A percentile compares a stretch with the other conserved stretches of the same genome.
These are phyloP conservation scores for Pichia rugopelliculosa DNA, from an alignment of 805 yeast species.

Conservation along the genomic window DNA sequence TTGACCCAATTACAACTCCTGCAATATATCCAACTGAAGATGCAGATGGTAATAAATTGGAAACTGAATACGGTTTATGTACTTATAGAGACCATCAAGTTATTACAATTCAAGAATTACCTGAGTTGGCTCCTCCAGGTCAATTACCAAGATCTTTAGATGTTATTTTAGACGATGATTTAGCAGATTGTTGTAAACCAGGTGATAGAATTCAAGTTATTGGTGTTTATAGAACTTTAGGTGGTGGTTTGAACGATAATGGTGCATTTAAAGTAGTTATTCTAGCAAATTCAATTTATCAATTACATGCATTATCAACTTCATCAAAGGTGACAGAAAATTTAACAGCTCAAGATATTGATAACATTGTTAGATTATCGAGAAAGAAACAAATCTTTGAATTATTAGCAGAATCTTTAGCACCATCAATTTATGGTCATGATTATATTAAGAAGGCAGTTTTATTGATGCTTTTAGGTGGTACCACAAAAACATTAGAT, in stretches of 20 bases:
- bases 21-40: slow-evolving; percentile 92
- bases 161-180: slow-evolving; percentile 87
- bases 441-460: slow-evolving; percentile 89
- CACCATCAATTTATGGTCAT: slow-evolving; percentile 94
- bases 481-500: slow-evolving; percentile 85
- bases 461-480: slow-evolving; percentile 83
- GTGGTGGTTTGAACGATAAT: slow-evolving; percentile 56
- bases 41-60: slow-evolving; percentile 78
- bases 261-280: slow-evolving; percentile 78
- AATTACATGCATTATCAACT: slow-evolving; percentile 80
- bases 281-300: slow-evolving; percentile 82
- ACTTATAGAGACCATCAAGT: slow-evolving; percentile 93
- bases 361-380: slow-evolving; percentile 76
- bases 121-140: slow-evolving; percentile 96
- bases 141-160: slow-evolving; percentile 92
- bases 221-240: slow-evolving; percentile 88
- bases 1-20: slow-evolving; percentile 74
- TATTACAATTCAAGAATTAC: slow-evolving; percentile 92
- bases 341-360: slow-evolving; percentile 76
- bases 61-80: slow-evolving; percentile 87
- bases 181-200: slow-evolving; percentile 87
- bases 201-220: slow-evolving; percentile 94
- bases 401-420: slow-evolving; percentile 73
- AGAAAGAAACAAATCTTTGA: slow-evolving; percentile 69
- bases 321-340: slow-evolving; percentile 53